Evolutionary conservation across 768 basidiomycete species (phyloP).

Genomic region (Sarcomyxa edulis): DNA sequence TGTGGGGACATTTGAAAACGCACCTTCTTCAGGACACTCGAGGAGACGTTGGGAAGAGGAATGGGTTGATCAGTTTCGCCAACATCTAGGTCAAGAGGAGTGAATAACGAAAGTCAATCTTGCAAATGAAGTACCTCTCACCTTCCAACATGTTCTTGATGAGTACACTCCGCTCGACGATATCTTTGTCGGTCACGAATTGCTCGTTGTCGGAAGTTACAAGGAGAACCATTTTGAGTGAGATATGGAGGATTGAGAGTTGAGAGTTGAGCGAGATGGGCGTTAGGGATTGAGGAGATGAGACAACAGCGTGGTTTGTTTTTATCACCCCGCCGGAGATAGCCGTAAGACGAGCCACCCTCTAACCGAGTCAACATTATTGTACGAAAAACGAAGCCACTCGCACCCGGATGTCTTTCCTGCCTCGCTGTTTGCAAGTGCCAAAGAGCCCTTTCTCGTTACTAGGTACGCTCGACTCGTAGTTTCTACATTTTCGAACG

Average conservation of each 20-base stretch:
- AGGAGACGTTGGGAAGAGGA: conserved; percentile 90
- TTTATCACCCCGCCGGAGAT: conserved; percentile 31
- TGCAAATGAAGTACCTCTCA: conserved; percentile 26
- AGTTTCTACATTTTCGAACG: neutral
- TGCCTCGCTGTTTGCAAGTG: conserved; percentile 36
- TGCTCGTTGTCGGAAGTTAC: conserved; percentile 94
- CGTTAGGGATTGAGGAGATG: no score
- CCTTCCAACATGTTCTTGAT: conserved; percentile 99
- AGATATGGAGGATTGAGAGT: conserved; percentile 5
- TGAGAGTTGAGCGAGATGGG: neutral
- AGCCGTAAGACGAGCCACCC: no score
- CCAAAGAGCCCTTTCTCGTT: conserved; percentile 46
- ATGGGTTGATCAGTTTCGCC: conserved; percentile 94
- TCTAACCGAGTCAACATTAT: no score
- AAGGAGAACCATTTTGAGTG: conserved; percentile 69
- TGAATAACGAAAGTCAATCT: conserved; percentile 10
- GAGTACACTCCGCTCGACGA: conserved; percentile 91
- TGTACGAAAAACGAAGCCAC: no score
- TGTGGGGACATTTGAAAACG: conserved; percentile 9
- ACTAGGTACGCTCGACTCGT: conserved; percentile 23
- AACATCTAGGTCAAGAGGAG: conserved; percentile 56
- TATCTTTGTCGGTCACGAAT: conserved; percentile 89
- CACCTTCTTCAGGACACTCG: conserved; percentile 90
- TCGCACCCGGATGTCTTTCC: conserved; percentile 55
- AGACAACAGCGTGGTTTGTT: conserved; percentile 15